Base-by-base conservation (phyloP, 2,329 filamentous ascomycete genomes). In the Microcera coccophila region DNA sequence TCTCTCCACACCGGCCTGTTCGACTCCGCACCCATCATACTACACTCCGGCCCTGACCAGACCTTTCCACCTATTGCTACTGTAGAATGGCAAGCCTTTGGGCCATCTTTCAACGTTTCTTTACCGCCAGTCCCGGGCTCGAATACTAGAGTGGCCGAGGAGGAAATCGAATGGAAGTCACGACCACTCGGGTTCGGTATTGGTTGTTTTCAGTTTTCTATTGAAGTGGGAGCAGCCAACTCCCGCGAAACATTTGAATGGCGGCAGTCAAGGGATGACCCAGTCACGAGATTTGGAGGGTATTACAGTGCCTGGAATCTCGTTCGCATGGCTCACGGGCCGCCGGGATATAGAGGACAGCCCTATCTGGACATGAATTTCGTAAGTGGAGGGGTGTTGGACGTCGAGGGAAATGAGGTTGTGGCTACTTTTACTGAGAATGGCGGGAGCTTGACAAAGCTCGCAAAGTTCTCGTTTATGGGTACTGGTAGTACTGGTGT, bases 201-300 rank as follows among this genome's bases (percentile, higher is more conserved):
- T 9, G 38, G 41, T 2, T 24, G 15, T 10, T 57, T 49, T 24
- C 39, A 33, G 9, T 55, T 58, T 34, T 20, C 35, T 17, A 49
- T 55, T 16, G 55, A 57, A 38, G 41, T 47, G 10, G 55, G 55
- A 8, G 36, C 34, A 18, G 9, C 18, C 12, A 47, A 50, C 15
- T 49, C 42, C 4, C 44, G 55, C 15, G 55, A 58, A 36, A 24
- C 32, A n/a, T 58, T 57, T 14, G 49, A 58, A 34, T 58, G 55
- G 55, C 41, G 53, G 7, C 45, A 39, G 5, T 58, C 53, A 4
- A 38, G 41, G 5, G 45, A 52, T 2, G 45, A 48, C 14, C 49
- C 50, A 2, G 42, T 58, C 21, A 36, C 38, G 16, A 38, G 28
- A 14, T 38, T 58, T 3, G 48, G 44, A 8, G 55, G 49, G 0